Base-by-base conservation (phyloP, 192 early-diverging fungal species). In the Rhizoclosmatium sp. region DNA sequence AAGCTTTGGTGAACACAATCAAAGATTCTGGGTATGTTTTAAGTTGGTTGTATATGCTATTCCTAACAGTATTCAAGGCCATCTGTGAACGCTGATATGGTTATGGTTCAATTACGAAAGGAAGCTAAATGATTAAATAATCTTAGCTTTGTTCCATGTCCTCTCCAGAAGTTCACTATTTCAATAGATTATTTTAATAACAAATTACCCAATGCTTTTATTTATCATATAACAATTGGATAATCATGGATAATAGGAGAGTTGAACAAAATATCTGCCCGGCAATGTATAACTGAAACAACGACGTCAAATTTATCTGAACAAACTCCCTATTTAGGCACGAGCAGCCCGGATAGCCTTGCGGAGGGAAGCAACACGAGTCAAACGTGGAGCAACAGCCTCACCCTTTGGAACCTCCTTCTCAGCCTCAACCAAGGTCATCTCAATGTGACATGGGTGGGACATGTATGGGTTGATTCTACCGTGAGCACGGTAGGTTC, bases 401-500 rank as follows among this genome's bases (percentile, higher is more conserved):
- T 76, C 78, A n/a, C 21, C 86, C 89, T 90, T 92, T 86, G 93
- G 93, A 78, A 97, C 94, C 80, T 87, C 88, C 89, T 93, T 92
- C 79, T 91, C 90, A 87, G 94, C 92, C 90, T 99, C 96, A 76
- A 92, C 89, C 83, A 96, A 90, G 81, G 95, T 95, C 71, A 99
- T 87, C 92, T 99, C 97, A 81, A 97, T 93, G 92, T 99, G 96
- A 87, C 94, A 96, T 60, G 96, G 97, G 89, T 91, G 91, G 87
- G 88, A 90, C 95, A 95, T 93, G 94, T 95, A 99, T 76, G 95
- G 85, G 90, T 93, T 93, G 85, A 96, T 96, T 83, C 95, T 93
- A 92, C 97, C 97, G 91, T 99, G 97, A 81, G 96, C 97, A 91
- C 97, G 95, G 94, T 93, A 98, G 48, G 95, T 98, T 84, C 97